Percentiles rank a stretch among this genome's conserved stretches.
Conservation (phyloP, 2,329 filamentous ascomycete genomes). For the Sclerotinia minor region DNA sequence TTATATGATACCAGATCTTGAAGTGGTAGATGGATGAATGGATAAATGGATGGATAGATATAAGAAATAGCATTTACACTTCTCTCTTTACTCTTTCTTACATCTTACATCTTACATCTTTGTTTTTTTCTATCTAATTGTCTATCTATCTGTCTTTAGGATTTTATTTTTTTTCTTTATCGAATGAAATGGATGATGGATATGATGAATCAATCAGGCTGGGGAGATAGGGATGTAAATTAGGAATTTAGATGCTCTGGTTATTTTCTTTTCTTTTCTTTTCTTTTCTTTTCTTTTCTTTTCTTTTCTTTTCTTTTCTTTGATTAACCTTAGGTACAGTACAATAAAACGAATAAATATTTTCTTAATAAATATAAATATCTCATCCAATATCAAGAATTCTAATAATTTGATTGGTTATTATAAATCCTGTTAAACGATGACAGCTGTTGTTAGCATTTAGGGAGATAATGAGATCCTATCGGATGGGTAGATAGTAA, state of each 20-base stretch:
- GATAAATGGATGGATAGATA: background rate
- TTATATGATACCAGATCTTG: background rate
- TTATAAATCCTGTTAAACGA: too few species aligned
- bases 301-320: too few species aligned
- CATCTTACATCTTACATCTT: constrained; percentile 12
- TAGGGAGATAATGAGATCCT: too few species aligned
- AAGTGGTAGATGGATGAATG: background rate
- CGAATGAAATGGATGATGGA: constrained; percentile 1
- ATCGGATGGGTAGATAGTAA: too few species aligned
- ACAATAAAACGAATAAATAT: too few species aligned
- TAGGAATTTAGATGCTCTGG: background rate
- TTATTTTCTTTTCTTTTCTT: background rate
- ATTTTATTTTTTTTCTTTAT: constrained; percentile 2
- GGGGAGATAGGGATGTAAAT: background rate
- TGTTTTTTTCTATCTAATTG: constrained; percentile 1
- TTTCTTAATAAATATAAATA: too few species aligned
- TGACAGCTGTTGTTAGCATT: too few species aligned
- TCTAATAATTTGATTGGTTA: too few species aligned
- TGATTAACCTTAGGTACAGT: too few species aligned
- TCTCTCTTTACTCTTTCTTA: too few species aligned
- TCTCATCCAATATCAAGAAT: too few species aligned
- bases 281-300: too few species aligned
- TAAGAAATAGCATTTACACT: background rate
- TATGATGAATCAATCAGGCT: background rate
- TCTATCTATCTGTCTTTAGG: background rate